A percentile compares a stretch with the other conserved stretches of the same genome.
Evolutionary conservation across 352 stramenopile species (phyloP).

Genomic region (Phytophthora constricta): DNA sequence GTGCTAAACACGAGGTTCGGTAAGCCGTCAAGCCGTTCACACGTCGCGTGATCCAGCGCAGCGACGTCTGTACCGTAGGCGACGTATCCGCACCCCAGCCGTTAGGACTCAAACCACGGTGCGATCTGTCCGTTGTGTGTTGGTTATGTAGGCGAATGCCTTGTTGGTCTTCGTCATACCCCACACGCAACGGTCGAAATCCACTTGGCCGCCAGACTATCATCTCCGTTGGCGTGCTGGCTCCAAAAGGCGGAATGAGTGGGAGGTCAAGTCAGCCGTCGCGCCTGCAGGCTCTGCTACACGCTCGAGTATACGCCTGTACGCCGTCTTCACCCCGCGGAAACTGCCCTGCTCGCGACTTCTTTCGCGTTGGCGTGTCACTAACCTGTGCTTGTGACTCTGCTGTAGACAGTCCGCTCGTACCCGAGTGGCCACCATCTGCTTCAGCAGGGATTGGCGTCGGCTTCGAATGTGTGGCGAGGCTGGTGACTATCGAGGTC

Average conservation of each 20-base stretch:
- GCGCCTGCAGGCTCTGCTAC: slow-evolving; percentile 10
- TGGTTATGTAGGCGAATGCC: slow-evolving; percentile 32
- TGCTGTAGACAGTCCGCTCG: neutral
- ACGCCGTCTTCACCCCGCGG: slow-evolving; percentile 9
- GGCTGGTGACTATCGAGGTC: neutral
- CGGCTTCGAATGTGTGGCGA: too few species aligned
- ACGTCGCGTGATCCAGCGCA: neutral
- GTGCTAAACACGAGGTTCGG: slow-evolving; percentile 7
- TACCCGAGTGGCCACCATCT: neutral
- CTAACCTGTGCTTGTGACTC: neutral
- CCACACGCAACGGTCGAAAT: slow-evolving; percentile 37
- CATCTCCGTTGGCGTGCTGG: slow-evolving; percentile 30
- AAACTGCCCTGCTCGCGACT: neutral
- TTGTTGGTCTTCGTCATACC: slow-evolving; percentile 42
- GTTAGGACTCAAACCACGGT: slow-evolving; percentile 13
- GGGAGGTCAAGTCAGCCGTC: slow-evolving; percentile 23
- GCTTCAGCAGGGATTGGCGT: too few species aligned
- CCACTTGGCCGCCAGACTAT: slow-evolving; percentile 22
- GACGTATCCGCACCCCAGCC: slow-evolving; percentile 16
- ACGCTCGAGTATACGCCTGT: slow-evolving; percentile 28
- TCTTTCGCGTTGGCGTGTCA: neutral
- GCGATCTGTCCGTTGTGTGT: slow-evolving; percentile 9
- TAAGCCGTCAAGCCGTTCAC: slow-evolving; percentile 3
- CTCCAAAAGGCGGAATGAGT: slow-evolving; percentile 31
- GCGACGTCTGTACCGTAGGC: slow-evolving; percentile 6